phyloP scores from a whole-genome alignment of 805 yeast genomes.

The Teunomyces pallodes region DNA sequence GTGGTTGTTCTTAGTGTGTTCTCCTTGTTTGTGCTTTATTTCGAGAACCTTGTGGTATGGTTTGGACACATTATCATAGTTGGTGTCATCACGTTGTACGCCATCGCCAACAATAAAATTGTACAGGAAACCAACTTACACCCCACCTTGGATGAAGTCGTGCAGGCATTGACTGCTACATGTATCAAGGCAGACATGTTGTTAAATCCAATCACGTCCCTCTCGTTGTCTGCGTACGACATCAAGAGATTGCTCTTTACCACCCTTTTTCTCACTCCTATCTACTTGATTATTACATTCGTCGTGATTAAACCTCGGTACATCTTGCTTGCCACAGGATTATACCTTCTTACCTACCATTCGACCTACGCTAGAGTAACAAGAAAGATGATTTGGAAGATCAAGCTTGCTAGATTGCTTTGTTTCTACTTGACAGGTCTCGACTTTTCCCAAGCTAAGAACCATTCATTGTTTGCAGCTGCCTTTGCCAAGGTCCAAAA shows the following conservation, averaged over 20 bases:
- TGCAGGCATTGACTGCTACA: constrained; percentile 70
- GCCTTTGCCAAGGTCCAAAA: constrained; percentile 54
- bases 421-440: constrained; percentile 86
- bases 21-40: constrained; percentile 65
- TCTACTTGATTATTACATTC: constrained; percentile 67
- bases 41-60: constrained; percentile 74
- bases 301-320: constrained; percentile 71
- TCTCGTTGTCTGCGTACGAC: constrained; percentile 75
- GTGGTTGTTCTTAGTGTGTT: constrained; percentile 56
- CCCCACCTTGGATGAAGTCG: constrained; percentile 85
- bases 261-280: constrained; percentile 80
- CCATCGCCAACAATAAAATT: constrained; percentile 55
- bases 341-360: constrained; percentile 74
- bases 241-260: constrained; percentile 78
- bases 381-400: constrained; percentile 81
- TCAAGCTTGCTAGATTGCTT: constrained; percentile 63
- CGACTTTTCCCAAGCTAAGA: constrained; percentile 55
- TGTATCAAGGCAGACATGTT: constrained; percentile 75
- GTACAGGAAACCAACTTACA: constrained; percentile 57
- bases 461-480: constrained; percentile 50
- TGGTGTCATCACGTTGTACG: constrained; percentile 56
- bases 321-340: constrained; percentile 56
- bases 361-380: constrained; percentile 83
- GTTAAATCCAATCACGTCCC: constrained; percentile 72
- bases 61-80: constrained; percentile 78